Base-by-base conservation (phyloP, 2,329 filamentous ascomycete genomes). In the Fusarium denticulatum region DNA sequence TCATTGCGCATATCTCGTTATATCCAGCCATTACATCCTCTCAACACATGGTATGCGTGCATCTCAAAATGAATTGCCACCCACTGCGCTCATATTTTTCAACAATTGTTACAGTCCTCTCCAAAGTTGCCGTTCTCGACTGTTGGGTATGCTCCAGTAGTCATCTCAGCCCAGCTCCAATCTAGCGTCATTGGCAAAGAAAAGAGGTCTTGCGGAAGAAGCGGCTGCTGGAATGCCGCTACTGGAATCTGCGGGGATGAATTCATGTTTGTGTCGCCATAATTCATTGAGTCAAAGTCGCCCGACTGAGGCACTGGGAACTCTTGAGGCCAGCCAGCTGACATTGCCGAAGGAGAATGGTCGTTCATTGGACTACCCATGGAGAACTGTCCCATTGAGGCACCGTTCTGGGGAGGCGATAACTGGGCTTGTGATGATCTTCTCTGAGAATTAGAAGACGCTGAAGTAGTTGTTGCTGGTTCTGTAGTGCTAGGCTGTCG, bases 111-210 rank as follows among this genome's bases (percentile, higher is more conserved):
- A 72, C 37, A 58, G 28, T 64, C 71, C 20, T 73, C 69, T 10
- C 81, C 83, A 77, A 86, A 88, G 66, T 86, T 87, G 11, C 89
- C 89, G 71, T 91, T 92, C 78, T 92, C 90, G 45, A 91, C 90
- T 32, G 87, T 87, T 16, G 90, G 89, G 75, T 91, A 91, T 6
- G 86, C 85, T 15, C 89, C 90, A n/a, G 89, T 89, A 37, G 88
- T 91, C 86, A 92, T 90, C 80, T 91, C 90, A 4, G 89, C 89
- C 88, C 89, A 92, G 78, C 89, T 94, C 95, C 95, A 98, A 80
- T 98, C 96, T 28, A 98, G 88, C 6, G 94, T 97, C 92, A 97
- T 97, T 3, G 96, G 95, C 89, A 98, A 92, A 81, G 96, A 93
- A 91, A 96, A 99, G 32, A 98, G 83, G 82, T 98, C 96, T 77